These are phyloP conservation scores for Pythium volutum DNA, from an alignment of 352 stramenopile species.

Conservation along the genomic window DNA sequence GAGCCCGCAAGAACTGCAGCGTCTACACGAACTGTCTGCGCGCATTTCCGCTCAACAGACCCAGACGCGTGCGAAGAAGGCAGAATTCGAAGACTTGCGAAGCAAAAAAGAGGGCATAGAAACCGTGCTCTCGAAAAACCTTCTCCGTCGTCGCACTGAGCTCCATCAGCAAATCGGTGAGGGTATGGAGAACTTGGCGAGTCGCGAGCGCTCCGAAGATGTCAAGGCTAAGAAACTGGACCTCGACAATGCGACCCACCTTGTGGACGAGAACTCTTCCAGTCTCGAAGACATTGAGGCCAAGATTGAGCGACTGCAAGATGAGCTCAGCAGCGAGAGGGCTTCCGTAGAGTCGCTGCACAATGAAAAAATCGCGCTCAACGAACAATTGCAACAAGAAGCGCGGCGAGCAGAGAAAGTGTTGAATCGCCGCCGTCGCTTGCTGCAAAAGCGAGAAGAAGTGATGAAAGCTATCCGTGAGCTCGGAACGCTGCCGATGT, in stretches of 20 bases:
- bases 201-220: conserved; percentile 62
- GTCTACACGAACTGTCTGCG: conserved; percentile 56
- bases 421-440: conserved; percentile 69
- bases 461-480: conserved; percentile 96
- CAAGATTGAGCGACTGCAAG: conserved; percentile 51
- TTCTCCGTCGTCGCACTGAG: conserved; percentile 84
- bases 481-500: conserved; percentile 93
- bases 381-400: conserved; percentile 85
- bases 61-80: conserved; percentile 85
- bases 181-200: conserved; percentile 53
- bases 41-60: conserved; percentile 76
- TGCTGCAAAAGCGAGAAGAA: conserved; percentile 91
- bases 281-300: conserved; percentile 62
- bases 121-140: conserved; percentile 91
- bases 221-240: conserved; percentile 90
- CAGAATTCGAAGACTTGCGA: conserved; percentile 85
- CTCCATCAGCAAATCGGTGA: conserved; percentile 54
- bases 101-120: conserved; percentile 86
- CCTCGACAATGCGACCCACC: conserved; percentile 73
- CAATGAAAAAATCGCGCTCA: conserved; percentile 53
- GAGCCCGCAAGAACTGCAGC: conserved; percentile 44
- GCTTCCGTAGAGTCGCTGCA: conserved; percentile 46
- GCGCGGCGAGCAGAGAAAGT: conserved; percentile 78
- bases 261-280: conserved; percentile 62
- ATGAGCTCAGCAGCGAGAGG: conserved; percentile 49